Conservation (phyloP, 2,329 filamentous ascomycete species). For the Microsporum audouinii region DNA sequence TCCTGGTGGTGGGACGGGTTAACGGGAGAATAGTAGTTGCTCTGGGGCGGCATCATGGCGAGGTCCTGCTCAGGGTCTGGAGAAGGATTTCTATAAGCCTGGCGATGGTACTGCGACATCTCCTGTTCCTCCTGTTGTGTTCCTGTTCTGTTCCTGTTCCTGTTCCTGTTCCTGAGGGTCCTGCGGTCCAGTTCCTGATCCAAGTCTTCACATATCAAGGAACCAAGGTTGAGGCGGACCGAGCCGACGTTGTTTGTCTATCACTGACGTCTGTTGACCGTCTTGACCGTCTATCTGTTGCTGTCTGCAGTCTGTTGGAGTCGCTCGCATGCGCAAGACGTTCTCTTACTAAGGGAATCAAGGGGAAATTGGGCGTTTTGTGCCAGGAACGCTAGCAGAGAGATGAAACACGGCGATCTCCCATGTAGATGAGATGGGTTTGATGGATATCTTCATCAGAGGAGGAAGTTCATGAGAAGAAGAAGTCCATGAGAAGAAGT, state of each 20-base stretch:
- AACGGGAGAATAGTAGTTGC: conserved; percentile 1
- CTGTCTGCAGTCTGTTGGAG: neutral
- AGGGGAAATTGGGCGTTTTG: neutral
- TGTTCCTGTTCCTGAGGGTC: neutral
- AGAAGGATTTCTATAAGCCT: neutral
- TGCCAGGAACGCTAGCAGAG: neutral
- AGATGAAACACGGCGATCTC: conserved; percentile 5
- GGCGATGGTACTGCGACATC: neutral
- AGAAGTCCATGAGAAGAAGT: no score
- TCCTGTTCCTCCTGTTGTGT: neutral
- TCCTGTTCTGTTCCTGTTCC: neutral
- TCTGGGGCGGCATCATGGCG: neutral
- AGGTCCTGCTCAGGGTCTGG: neutral
- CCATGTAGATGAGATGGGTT: no score
- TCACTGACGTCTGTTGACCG: neutral
- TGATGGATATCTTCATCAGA: no score
- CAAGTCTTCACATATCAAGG: neutral
- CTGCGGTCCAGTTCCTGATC: neutral
- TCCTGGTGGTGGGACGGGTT: neutral
- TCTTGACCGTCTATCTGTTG: no score
- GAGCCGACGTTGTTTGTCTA: neutral
- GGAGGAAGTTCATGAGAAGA: no score
- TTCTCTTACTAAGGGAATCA: neutral
- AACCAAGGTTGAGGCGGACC: neutral
- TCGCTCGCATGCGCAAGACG: neutral